Base-by-base conservation (phyloP, 2,329 filamentous ascomycete genomes). In the Pyrenochaeta sp. region DNA sequence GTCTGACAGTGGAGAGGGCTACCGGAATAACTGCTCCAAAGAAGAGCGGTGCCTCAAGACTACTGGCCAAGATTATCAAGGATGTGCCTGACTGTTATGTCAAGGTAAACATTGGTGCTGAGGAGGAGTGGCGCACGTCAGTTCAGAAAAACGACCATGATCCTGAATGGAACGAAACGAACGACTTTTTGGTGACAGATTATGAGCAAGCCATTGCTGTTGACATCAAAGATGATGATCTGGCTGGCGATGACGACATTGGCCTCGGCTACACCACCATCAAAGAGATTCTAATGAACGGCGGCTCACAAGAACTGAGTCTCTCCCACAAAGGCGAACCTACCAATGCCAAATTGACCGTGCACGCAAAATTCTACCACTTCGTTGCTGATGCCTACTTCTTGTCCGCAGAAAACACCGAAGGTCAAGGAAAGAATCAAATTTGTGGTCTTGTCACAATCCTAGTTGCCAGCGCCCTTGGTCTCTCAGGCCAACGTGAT, bases 31-130 rank as follows among this genome's bases (percentile, higher is more conserved):
- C 68, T 2, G 71, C 72, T 1, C 75, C 77, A 7, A 76, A 78
- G 57, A 75, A 77, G 62, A 73, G 68, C 45, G 69, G 74, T 14
- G 75, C 72, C 29, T 76, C 73, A 60, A 73, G 69, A 23, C 61
- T 82, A 3, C 65, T 82, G 10, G 67, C 72, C 44, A 80, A 80
- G 57, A 66, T 82, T 12, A 67, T 80, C 30, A 77, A 79, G 42
- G 79, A 81, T 47, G 69, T 77, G 0, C 80, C 80, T 6, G 80
- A 82, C 62, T 81, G 79, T 66, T 82, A 77, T 63, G 75, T 71
- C 60, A 78, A 77, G 42, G 77, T 80, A 56, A 72, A 56, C 17
- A 63, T 82, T 15, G 79, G 79, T 29, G 78, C 78, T 2, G 79
- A 78, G 58, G 67, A 68, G 4, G 68, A 74, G 32, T 82, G 79